Percentiles rank a stretch among this genome's conserved stretches.
Conservation (phyloP, 2,329 filamentous ascomycete species). For the Colletotrichum phormii region DNA sequence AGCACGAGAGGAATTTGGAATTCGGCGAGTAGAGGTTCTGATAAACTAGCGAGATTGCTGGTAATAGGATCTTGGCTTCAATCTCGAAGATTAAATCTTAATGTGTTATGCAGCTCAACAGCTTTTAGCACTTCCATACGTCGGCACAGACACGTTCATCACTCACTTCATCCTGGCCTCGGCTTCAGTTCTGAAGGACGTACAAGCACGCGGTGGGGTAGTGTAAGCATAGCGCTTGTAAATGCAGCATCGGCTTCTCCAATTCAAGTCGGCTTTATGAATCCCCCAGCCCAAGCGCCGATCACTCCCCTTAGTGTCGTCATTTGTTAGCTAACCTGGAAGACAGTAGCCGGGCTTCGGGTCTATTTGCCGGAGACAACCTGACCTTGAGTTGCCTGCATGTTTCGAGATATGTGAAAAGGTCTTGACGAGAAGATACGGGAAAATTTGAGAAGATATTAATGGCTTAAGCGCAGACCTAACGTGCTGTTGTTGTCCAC, state of each 20-base stretch:
- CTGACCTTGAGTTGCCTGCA: neutral
- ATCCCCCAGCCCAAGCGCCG: neutral
- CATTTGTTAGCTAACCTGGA: neutral
- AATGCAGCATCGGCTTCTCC: slow-evolving; percentile 16
- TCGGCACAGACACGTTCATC: neutral
- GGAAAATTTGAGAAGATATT: neutral
- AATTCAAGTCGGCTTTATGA: slow-evolving; percentile 26
- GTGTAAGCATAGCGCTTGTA: neutral
- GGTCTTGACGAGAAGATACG: neutral
- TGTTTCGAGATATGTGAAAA: neutral
- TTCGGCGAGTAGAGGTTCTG: too few relatives aligned
- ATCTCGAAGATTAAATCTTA: neutral
- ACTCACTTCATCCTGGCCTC: neutral
- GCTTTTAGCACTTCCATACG: neutral
- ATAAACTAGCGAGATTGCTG: neutral
- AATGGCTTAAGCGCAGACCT: neutral
- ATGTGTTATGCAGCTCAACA: neutral
- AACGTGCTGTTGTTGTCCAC: neutral
- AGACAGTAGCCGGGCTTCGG: neutral
- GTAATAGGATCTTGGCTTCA: neutral
- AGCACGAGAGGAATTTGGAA: neutral
- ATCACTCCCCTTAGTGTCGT: neutral
- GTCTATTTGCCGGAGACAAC: neutral
- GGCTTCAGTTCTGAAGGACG: neutral
- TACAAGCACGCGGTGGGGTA: neutral